A percentile compares a stretch with the other conserved stretches of the same genome.
phyloP scores from a whole-genome alignment of 2,329 filamentous ascomycete species.

The Trichophyton benhamiae region DNA sequence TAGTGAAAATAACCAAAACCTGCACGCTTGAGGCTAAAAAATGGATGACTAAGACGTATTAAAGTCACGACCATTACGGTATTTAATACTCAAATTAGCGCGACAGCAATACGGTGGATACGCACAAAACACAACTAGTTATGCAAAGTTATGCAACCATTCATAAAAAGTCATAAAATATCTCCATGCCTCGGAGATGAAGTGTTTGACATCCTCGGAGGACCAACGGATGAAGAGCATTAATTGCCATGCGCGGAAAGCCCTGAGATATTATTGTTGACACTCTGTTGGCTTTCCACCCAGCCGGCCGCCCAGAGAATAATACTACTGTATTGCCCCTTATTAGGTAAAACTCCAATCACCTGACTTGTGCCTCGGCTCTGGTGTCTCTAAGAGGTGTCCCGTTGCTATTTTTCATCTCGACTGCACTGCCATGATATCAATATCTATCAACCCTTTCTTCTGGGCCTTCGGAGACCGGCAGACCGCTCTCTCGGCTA shows the following conservation, averaged over 20 bases:
- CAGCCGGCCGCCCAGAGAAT: not conserved
- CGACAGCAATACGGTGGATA: no score
- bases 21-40: not conserved
- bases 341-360: not conserved
- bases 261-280: not conserved
- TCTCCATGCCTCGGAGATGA: not conserved
- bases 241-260: not conserved
- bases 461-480: not conserved
- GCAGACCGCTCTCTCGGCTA: constrained; percentile 9
- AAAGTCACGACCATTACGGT: not conserved
- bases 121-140: no score
- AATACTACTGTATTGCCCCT: not conserved
- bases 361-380: not conserved
- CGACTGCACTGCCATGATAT: not conserved
- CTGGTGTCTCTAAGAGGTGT: not conserved
- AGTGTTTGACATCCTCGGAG: no score
- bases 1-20: not conserved
- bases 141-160: not conserved
- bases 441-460: not conserved
- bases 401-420: not conserved
- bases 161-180: not conserved
- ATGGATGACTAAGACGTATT: not conserved
- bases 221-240: not conserved
- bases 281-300: not conserved
- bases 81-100: not conserved